Base-by-base conservation (phyloP, 352 stramenopile genomes). In the Globisporangium cystogenes region DNA sequence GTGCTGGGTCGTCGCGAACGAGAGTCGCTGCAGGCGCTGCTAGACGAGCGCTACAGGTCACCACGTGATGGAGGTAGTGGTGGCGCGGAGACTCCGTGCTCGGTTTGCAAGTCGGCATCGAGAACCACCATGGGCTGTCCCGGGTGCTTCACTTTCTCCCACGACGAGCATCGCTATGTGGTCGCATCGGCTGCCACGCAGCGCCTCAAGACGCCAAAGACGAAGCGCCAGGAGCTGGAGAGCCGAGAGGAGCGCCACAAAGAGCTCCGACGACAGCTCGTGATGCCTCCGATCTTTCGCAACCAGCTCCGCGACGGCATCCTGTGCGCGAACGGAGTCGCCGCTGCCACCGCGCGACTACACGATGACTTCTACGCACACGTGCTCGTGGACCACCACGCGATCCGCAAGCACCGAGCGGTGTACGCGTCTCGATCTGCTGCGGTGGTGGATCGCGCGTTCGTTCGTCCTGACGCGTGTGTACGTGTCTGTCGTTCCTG, bases 91-190 rank as follows among this genome's bases (percentile, higher is more conserved):
- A 35, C 53, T 41, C 26, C 41, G 2, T 75, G 77, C 23, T 55
- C 76, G 20, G 39, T 84, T 33, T 75, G 75, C 53, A 70, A 72
- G 44, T 53, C 64, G 46, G 41, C 52, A 7, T 31, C 42, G n/a
- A 36, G 33, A 8, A 14, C 44, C 1, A 71, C 68, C 16, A 36
- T 62, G 47, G 79, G 82, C 5, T 93, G 79, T 53, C 74, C 79
- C 4, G 79, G 82, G 1, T 90, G 79, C 45, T 90, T 89, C 62
- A 50, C 62, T 11, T 87, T 89, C 55, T 76, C 69, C 0, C 62
- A 55, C 21, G 59, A 66, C 12, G 68, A 55, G 15, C 83, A 75
- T 46, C 46, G 63, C 16, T 44, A 70, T 10, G 52, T 71, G 2
- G 57, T 74, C 35, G 51, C 62, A 16, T 67, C 59, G 6, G 70